These are phyloP conservation scores for Thelephora ganbajun DNA, from an alignment of 768 basidiomycete species.

Conservation along the genomic window DNA sequence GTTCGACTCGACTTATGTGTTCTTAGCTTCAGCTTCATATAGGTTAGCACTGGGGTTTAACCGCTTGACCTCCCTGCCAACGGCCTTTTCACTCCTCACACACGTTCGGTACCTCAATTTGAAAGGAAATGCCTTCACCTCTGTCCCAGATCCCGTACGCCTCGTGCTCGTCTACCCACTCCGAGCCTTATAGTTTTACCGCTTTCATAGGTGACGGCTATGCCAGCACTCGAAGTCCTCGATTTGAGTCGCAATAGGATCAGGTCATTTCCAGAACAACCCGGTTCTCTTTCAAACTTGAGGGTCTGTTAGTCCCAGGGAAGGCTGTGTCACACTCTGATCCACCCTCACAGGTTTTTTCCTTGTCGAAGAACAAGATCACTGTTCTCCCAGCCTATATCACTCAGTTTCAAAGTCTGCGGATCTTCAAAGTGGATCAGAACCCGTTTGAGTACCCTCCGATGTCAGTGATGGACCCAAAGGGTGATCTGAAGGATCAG, in stretches of 20 bases:
- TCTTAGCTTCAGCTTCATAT: background rate
- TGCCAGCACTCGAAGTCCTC: conserved; percentile 83
- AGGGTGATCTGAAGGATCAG: conserved; percentile 27
- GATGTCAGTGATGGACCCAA: conserved; percentile 32
- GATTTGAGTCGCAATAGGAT: conserved; percentile 93
- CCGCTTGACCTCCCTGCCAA: conserved; percentile 62
- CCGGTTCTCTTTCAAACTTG: conserved; percentile 67
- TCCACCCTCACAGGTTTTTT: conserved; percentile 50
- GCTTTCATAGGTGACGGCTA: conserved; percentile 52
- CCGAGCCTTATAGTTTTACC: background rate
- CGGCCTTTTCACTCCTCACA: conserved; percentile 57
- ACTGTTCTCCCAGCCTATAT: conserved; percentile 69
- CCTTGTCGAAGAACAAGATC: conserved; percentile 76
- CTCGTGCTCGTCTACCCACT: conserved; percentile 1
- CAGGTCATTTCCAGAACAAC: conserved; percentile 59
- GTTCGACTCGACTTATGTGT: conserved; percentile 3
- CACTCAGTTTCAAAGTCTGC: conserved; percentile 52
- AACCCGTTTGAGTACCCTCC: conserved; percentile 96
- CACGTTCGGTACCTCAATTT: conserved; percentile 77
- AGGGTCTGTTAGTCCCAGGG: conserved; percentile 30
- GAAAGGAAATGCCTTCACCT: conserved; percentile 67
- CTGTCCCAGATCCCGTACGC: conserved; percentile 73
- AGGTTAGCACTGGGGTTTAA: conserved; percentile 87
- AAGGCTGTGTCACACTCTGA: background rate
- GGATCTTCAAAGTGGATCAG: conserved; percentile 73